Conservation (phyloP, 2,329 filamentous ascomycete species). For the Ascochyta clinopodiicola region DNA sequence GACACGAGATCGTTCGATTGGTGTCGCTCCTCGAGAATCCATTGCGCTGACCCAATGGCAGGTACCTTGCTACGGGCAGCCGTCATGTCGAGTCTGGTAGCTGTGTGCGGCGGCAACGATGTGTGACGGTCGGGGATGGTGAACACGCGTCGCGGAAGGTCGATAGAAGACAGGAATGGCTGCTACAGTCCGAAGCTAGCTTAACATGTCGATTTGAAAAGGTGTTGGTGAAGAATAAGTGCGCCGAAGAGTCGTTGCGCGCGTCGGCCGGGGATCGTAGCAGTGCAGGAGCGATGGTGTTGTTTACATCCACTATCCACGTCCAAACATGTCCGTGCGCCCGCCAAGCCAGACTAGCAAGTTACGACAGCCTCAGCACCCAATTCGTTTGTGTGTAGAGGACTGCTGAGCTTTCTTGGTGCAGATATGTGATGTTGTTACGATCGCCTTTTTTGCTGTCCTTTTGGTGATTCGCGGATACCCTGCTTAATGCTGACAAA, state of each 20-base stretch:
- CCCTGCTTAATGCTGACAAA: too few species aligned
- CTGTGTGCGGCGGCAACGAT: slow-evolving; percentile 5
- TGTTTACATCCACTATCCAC: slow-evolving; percentile 13
- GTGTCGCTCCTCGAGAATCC: slow-evolving; percentile 84
- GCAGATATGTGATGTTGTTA: not conserved
- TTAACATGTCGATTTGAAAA: slow-evolving; percentile 26
- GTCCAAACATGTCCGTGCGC: slow-evolving; percentile 6
- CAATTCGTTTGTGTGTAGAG: not conserved
- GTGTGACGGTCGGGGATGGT: slow-evolving; percentile 8
- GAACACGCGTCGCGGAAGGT: slow-evolving; percentile 34
- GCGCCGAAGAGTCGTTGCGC: slow-evolving; percentile 17
- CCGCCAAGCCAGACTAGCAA: slow-evolving; percentile 1
- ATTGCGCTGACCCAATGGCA: slow-evolving; percentile 80
- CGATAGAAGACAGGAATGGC: slow-evolving; percentile 20
- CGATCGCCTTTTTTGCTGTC: too few species aligned
- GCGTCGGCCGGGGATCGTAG: slow-evolving; percentile 22
- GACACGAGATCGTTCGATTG: slow-evolving; percentile 77
- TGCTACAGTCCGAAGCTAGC: slow-evolving; percentile 18
- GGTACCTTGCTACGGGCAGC: slow-evolving; percentile 43
- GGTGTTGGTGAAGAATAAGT: slow-evolving; percentile 17
- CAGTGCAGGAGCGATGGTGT: slow-evolving; percentile 19
- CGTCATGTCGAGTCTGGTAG: slow-evolving; percentile 35
- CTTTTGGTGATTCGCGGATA: too few species aligned
- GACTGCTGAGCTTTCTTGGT: not conserved
- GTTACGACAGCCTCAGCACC: not conserved